Evolutionary conservation across 768 basidiomycete species (phyloP).

Genomic region (Agrocybe praecox): DNA sequence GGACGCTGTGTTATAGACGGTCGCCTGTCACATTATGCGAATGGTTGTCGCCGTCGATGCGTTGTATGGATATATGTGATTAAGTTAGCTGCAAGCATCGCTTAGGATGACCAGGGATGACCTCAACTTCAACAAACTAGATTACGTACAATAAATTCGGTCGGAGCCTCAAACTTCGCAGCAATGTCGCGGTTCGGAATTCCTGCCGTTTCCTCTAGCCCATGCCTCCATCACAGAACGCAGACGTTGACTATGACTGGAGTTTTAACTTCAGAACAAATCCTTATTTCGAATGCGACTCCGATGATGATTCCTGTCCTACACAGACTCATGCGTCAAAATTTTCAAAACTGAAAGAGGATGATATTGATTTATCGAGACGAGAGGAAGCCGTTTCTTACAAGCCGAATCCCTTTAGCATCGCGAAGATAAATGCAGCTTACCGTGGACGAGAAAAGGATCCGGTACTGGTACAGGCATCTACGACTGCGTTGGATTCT

Average conservation of each 20-base stretch:
- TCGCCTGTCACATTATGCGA: no score
- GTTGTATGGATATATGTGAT: no score
- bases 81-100: no score
- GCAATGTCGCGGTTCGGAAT: no score
- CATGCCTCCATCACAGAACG: background rate
- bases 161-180: no score
- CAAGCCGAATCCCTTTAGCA: constrained; percentile 80
- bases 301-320: constrained; percentile 10
- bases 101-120: no score
- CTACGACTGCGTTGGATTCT: no score
- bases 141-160: no score
- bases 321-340: background rate
- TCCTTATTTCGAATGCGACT: constrained; percentile 23
- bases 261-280: constrained; percentile 37
- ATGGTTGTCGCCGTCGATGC: no score
- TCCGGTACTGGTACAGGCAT: background rate
- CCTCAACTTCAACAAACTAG: no score
- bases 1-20: no score
- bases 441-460: constrained; percentile 34
- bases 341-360: constrained; percentile 28
- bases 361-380: constrained; percentile 60
- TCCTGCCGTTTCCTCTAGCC: no score
- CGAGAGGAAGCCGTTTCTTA: constrained; percentile 65
- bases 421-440: constrained; percentile 79
- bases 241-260: constrained; percentile 33